Evolutionary conservation across 148 eudicot genomes (phyloP).

Genomic region (Hydrangea macrophylla): DNA sequence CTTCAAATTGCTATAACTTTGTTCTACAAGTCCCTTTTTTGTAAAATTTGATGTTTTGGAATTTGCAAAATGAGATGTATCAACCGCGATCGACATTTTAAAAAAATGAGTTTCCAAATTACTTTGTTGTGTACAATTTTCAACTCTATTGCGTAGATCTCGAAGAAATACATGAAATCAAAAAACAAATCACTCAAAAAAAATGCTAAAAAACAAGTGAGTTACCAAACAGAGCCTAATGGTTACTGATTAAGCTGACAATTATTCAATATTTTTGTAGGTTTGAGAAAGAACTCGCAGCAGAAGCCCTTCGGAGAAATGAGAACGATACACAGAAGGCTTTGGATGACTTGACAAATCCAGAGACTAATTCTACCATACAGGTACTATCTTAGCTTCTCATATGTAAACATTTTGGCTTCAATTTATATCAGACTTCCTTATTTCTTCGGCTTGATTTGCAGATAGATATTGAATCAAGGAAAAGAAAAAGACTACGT

Average conservation of each 20-base stretch:
- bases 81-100: too few species aligned
- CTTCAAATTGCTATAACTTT: too few species aligned
- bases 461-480: constrained; percentile 71
- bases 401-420: not conserved
- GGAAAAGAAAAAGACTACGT: constrained; percentile 60
- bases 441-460: constrained; percentile 16
- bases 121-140: too few species aligned
- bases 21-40: too few species aligned
- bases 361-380: constrained; percentile 59
- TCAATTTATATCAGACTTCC: not conserved
- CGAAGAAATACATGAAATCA: too few species aligned
- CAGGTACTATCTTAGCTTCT: constrained; percentile 47
- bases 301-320: constrained; percentile 85
- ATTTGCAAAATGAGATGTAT: too few species aligned
- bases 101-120: too few species aligned
- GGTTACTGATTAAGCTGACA: constrained; percentile 4
- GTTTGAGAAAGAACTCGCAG: constrained; percentile 78
- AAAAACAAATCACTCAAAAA: too few species aligned
- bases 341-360: constrained; percentile 85
- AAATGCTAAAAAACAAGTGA: too few species aligned
- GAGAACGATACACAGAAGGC: constrained; percentile 82
- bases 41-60: too few species aligned
- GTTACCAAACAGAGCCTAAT: too few species aligned
- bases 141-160: too few species aligned
- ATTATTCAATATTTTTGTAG: constrained; percentile 27